A percentile compares a stretch with the other conserved stretches of the same genome.
These are phyloP conservation scores for Claviceps sp. DNA, from an alignment of 2,329 filamentous ascomycete genomes.

Conservation along the genomic window DNA sequence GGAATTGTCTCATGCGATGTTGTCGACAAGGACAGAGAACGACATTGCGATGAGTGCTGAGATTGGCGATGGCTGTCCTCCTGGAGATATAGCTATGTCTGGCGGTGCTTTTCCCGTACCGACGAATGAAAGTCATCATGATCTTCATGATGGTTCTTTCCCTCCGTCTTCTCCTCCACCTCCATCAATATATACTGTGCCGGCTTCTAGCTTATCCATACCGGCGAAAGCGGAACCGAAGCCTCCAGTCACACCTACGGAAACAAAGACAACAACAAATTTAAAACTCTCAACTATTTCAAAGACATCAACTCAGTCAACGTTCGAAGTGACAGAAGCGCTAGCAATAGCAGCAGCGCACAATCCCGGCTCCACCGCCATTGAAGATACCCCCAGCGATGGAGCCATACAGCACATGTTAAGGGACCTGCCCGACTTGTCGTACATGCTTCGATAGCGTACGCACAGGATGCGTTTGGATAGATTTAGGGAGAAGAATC, in stretches of 20 bases:
- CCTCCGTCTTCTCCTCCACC: neutral
- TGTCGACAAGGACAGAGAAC: too few species aligned
- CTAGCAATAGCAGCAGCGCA: neutral
- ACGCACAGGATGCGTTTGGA: neutral
- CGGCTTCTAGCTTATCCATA: neutral
- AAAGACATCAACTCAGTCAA: neutral
- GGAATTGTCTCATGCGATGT: too few species aligned
- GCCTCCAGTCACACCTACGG: neutral
- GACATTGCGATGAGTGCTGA: too few species aligned
- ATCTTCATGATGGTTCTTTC: neutral
- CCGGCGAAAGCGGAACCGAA: neutral
- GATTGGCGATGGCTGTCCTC: too few species aligned
- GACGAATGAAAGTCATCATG: too few species aligned
- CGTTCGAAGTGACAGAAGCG: neutral
- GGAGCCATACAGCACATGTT: constrained; percentile 22
- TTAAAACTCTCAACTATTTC: too few species aligned
- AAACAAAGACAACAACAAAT: neutral
- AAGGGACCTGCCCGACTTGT: constrained; percentile 27
- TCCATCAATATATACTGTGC: neutral
- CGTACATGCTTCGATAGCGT: constrained; percentile 29
- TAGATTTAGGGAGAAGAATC: too few species aligned
- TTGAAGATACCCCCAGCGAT: constrained; percentile 13
- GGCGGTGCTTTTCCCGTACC: too few species aligned
- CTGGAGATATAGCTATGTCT: neutral
- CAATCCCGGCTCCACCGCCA: neutral